Conservation (phyloP, 148 eudicot genomes). For the Silene uniflora region DNA sequence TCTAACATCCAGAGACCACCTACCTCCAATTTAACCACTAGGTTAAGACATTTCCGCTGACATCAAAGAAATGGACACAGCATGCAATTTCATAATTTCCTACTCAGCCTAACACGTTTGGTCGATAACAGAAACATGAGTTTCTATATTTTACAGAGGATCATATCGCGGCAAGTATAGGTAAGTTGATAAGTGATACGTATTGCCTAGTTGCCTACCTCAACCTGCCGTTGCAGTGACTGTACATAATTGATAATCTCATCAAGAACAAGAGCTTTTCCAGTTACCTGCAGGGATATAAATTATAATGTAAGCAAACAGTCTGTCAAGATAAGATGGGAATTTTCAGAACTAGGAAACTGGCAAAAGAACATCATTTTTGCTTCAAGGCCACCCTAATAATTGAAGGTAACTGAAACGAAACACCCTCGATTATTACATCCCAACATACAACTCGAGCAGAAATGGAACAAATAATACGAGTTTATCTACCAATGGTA, state of each 20-base stretch:
- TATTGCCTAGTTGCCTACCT: constrained; percentile 36
- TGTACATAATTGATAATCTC: constrained; percentile 87
- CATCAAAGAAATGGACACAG: not conserved
- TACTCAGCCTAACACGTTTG: not conserved
- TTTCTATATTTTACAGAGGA: not conserved
- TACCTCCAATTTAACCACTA: not conserved
- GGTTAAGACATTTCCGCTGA: not conserved
- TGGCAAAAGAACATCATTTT: not conserved
- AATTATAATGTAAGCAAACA: constrained; percentile 1
- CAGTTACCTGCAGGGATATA: constrained; percentile 56
- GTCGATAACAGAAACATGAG: not conserved
- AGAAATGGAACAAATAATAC: too few relatives aligned
- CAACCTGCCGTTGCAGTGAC: constrained; percentile 79
- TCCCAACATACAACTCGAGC: too few relatives aligned
- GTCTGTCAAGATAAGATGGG: not conserved
- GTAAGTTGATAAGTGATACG: not conserved
- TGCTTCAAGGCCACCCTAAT: not conserved
- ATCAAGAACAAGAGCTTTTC: constrained; percentile 87
- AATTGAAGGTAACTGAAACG: not conserved
- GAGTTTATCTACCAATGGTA: not conserved
- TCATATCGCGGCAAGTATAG: not conserved
- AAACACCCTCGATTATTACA: too few relatives aligned
- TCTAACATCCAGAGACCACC: not conserved
- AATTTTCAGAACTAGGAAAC: not conserved
- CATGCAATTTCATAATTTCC: not conserved